Evolutionary conservation across 768 basidiomycete genomes (phyloP).

Genomic region (Tulasnella sp.): DNA sequence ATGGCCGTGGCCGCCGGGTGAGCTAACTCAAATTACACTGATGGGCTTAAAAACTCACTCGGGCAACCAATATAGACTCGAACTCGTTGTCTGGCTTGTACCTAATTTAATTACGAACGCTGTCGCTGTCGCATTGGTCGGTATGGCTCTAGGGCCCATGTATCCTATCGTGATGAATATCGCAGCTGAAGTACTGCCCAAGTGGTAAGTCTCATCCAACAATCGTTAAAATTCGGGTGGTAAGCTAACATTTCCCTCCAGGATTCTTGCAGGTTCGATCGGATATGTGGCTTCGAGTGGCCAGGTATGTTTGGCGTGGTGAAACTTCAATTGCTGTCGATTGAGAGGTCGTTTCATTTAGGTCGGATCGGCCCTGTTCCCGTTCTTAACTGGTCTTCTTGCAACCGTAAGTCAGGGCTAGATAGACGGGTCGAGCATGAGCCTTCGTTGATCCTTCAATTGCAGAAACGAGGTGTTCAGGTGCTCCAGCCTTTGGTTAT

Average conservation of each 20-base stretch:
- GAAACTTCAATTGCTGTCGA: background rate
- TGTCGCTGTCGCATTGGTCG: constrained; percentile 40
- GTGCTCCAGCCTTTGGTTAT: constrained; percentile 26
- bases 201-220: background rate
- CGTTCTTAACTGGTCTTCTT: constrained; percentile 49
- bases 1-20: constrained; percentile 32
- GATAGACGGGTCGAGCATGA: background rate
- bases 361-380: constrained; percentile 66
- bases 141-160: constrained; percentile 42
- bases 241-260: background rate
- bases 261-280: constrained; percentile 25
- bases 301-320: constrained; percentile 28
- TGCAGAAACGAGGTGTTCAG: constrained; percentile 17
- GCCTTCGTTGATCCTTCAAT: background rate
- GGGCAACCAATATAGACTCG: constrained; percentile 31
- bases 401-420: constrained; percentile 17
- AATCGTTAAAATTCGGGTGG: background rate
- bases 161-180: constrained; percentile 33
- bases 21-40: background rate
- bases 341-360: constrained; percentile 37
- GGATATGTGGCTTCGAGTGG: constrained; percentile 39
- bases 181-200: constrained; percentile 20
- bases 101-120: constrained; percentile 39
- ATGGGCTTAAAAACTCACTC: background rate
- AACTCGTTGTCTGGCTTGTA: constrained; percentile 43